Base-by-base conservation (phyloP, 1,284 basidiomycete species). In the Trametes pubescens region DNA sequence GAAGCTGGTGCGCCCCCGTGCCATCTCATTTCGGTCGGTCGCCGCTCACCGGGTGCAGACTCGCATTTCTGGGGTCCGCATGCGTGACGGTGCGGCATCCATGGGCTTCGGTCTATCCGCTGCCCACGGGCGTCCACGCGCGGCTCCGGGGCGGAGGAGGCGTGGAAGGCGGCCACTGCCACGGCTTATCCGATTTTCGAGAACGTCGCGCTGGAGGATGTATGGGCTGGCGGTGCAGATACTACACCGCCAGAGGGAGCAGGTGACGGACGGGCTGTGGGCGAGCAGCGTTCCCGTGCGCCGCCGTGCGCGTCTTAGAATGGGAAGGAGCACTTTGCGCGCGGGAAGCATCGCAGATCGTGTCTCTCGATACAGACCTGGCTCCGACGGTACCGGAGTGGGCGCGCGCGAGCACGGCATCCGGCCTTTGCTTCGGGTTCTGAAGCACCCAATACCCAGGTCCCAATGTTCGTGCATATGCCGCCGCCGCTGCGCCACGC, bases 181-280 rank as follows among this genome's bases (percentile, higher is more conserved):
- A 52, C 51, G 21, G 21, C 32, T 37, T 52, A 52, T 52, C 51
- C 51, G 51, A 38, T 52, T 38, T 38, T 38, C 51, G 21, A 24
- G 53, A 43, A 43, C 16, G 22, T 18, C 26, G 10, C 26, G 35
- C 24, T 2, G 24, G 7, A 8, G 29, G 10, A 34, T 5, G 26
- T 18, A 44, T 2, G 29, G 18, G 10, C 51, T 24, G 35, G 49
- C 49, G 49, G 49, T 51, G 49, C 32, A 38, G 11, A 32, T 32
- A 32, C 16, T n/a, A n/a, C 24, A 48, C 47, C 24, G 47, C 47
- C 26, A 22, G 9, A 8, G 21, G 3, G 22, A 10, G 11, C 44
- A 47, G 44, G 21, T 47, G 44, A 47, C 44, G 44, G 21, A n/a
- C 22, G 16, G 7, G 22, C 21, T n/a, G 44, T 24, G 44, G 6